Percentiles rank a stretch among this genome's conserved stretches.
These are phyloP conservation scores for Hanseniaspora clermontiae DNA, from an alignment of 805 yeast genomes.

Conservation along the genomic window DNA sequence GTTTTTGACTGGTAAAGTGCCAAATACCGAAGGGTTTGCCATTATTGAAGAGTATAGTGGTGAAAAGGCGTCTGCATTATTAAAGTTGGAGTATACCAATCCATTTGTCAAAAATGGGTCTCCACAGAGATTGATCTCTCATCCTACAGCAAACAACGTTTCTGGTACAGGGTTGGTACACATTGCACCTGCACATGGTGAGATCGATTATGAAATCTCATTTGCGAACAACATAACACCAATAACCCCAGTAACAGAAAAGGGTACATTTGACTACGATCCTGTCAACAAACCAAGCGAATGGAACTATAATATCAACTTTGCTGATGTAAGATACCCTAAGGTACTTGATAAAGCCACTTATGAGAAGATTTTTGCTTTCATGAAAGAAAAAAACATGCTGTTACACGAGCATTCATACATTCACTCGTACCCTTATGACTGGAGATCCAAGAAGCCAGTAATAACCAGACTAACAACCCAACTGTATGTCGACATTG, in stretches of 20 bases:
- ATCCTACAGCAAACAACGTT: slow-evolving; percentile 62
- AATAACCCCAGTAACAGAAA: slow-evolving; percentile 65
- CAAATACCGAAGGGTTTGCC: slow-evolving; percentile 22
- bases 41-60: slow-evolving; percentile 14
- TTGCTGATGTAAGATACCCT: slow-evolving; percentile 1
- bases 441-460: slow-evolving; percentile 93
- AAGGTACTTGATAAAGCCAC: slow-evolving; percentile 47
- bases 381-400: slow-evolving; percentile 33
- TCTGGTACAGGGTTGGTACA: slow-evolving; percentile 96
- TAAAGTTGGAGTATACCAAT: slow-evolving; percentile 39
- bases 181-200: slow-evolving; percentile 96
- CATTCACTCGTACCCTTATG: slow-evolving; percentile 84
- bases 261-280: slow-evolving; percentile 42
- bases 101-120: slow-evolving; percentile 30
- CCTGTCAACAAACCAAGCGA: slow-evolving; percentile 32
- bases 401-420: slow-evolving; percentile 40
- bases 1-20: slow-evolving; percentile 26
- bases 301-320: slow-evolving; percentile 3
- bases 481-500: slow-evolving; percentile 78
- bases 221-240: slow-evolving; percentile 42
- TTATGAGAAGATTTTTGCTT: slow-evolving; percentile 33
- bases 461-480: slow-evolving; percentile 91
- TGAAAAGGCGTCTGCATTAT: slow-evolving; percentile 30
- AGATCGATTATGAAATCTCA: slow-evolving; percentile 76
- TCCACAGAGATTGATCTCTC: slow-evolving; percentile 54